phyloP scores from a whole-genome alignment of 345 rosid species.

The Firmiana major region DNA sequence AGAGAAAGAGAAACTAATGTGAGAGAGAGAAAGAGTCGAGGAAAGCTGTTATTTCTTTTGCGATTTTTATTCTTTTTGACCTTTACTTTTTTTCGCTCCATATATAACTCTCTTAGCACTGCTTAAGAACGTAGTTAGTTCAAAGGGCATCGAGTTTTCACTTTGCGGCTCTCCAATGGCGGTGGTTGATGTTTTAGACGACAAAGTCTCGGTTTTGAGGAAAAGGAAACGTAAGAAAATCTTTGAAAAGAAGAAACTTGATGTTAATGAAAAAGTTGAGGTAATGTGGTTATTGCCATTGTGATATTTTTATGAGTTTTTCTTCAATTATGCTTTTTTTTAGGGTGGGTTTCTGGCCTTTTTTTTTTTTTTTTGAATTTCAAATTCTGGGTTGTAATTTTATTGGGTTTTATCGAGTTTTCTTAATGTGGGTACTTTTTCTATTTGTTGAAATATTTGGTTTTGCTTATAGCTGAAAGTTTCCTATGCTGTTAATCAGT shows the following conservation, averaged over 20 bases:
- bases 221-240: constrained; percentile 11
- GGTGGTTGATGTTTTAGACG: constrained; percentile 6
- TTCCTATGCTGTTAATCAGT: neutral
- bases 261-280: constrained; percentile 29
- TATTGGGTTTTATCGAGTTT: neutral
- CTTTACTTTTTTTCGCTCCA: neutral
- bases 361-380: neutral
- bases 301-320: neutral
- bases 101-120: neutral
- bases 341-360: neutral
- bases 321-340: neutral
- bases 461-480: neutral
- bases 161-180: constrained; percentile 13
- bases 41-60: neutral
- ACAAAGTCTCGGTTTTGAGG: constrained; percentile 16
- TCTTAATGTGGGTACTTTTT: neutral
- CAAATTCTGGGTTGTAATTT: constrained; percentile 3
- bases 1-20: neutral
- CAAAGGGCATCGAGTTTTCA: neutral
- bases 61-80: neutral
- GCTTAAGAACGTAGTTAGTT: neutral
- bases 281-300: constrained; percentile 10
- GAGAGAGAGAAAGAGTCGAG: neutral
- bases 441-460: neutral
- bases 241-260: constrained; percentile 21